Percentiles rank a stretch among this genome's conserved stretches.
Conservation (phyloP, 495 filamentous ascomycete genomes). For the Parathielavia appendiculata region DNA sequence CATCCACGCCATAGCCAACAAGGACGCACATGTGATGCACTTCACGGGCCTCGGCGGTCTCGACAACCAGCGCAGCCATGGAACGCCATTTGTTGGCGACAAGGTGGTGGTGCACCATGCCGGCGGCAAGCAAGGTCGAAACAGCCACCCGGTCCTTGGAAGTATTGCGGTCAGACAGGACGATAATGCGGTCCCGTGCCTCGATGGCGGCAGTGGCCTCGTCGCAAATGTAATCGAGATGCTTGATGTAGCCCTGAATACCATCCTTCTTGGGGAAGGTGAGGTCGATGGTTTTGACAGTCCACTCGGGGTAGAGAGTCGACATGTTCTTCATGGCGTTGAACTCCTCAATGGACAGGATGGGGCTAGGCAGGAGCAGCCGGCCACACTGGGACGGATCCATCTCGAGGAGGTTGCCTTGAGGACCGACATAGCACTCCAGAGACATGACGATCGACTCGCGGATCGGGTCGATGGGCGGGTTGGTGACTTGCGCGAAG, state of each 20-base stretch:
- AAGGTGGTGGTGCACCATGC: conserved; percentile 95
- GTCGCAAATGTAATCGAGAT: conserved; percentile 84
- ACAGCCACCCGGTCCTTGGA: conserved; percentile 79
- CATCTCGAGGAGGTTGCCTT: conserved; percentile 97
- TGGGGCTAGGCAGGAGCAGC: conserved; percentile 81
- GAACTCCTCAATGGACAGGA: conserved; percentile 89
- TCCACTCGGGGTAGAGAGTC: conserved; percentile 73
- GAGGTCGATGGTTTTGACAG: conserved; percentile 88
- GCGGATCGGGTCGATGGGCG: conserved; percentile 96
- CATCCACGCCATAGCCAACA: conserved; percentile 93
- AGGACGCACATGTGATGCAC: conserved; percentile 99
- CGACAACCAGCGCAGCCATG: conserved; percentile 79
- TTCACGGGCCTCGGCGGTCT: conserved; percentile 95
- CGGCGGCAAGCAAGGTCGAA: conserved; percentile 83
- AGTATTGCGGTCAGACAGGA: conserved; percentile 87
- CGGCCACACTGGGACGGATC: conserved; percentile 82
- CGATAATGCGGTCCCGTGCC: conserved; percentile 76
- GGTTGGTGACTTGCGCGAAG: conserved; percentile 98
- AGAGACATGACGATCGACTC: conserved; percentile 99
- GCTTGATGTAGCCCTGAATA: conserved; percentile 77
- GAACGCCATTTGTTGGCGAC: conserved; percentile 96
- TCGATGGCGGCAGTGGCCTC: conserved; percentile 81
- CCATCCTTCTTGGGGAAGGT: conserved; percentile 91
- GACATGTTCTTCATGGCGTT: conserved; percentile 80
- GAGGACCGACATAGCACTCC: conserved; percentile 95